Conservation (phyloP, 2,329 filamentous ascomycete species). For the Pseudogymnoascus sp. region DNA sequence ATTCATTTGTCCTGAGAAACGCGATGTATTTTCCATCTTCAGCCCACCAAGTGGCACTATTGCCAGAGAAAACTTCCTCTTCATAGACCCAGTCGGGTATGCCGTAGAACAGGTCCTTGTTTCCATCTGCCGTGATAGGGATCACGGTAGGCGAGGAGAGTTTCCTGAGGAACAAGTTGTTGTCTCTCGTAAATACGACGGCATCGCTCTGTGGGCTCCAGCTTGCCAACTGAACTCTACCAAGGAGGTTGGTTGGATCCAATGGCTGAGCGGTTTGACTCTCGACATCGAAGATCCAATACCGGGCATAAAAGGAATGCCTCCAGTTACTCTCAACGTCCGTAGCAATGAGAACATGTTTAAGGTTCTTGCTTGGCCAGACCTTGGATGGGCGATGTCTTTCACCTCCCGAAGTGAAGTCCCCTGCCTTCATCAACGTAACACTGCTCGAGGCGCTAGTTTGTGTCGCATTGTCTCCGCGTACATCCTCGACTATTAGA, state of each 20-base stretch:
- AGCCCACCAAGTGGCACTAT: constrained; percentile 92
- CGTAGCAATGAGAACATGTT: constrained; percentile 77
- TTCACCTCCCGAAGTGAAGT: constrained; percentile 53
- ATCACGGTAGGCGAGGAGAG: constrained; percentile 35
- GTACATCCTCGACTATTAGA: constrained; percentile 80
- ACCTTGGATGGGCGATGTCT: constrained; percentile 51
- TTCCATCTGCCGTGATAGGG: constrained; percentile 80
- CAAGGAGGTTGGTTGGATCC: constrained; percentile 58
- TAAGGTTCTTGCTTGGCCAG: constrained; percentile 75
- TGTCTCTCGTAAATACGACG: constrained; percentile 80
- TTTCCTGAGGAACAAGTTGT: constrained; percentile 80
- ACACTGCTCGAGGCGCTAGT: constrained; percentile 43
- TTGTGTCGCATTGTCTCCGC: constrained; percentile 41
- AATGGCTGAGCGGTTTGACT: constrained; percentile 71
- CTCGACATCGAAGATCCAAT: constrained; percentile 88
- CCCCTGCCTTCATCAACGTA: constrained; percentile 65
- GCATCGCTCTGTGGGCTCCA: constrained; percentile 87
- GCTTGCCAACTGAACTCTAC: constrained; percentile 70
- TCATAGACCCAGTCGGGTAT: constrained; percentile 97
- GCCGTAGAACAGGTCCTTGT: constrained; percentile 84
- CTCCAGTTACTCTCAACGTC: constrained; percentile 72
- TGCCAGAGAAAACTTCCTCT: constrained; percentile 68
- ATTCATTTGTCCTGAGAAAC: constrained; percentile 91
- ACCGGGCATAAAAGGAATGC: constrained; percentile 77
- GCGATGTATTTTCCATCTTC: constrained; percentile 81